Base-by-base conservation (phyloP, 1,284 basidiomycete genomes). In the Boletus smithii region DNA sequence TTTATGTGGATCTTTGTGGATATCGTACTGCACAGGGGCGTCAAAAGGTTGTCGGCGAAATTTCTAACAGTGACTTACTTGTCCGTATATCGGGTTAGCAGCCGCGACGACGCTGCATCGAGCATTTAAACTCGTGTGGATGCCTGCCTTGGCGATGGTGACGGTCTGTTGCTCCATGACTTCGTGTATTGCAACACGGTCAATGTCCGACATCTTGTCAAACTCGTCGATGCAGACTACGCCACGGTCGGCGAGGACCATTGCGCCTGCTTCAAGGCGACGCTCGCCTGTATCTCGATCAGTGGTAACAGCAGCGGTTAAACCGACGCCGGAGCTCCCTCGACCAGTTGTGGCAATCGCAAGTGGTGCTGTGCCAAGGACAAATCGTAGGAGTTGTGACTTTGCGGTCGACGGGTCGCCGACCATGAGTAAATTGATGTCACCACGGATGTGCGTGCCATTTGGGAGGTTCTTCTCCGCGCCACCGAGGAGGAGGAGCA, bases 91-190 rank as follows among this genome's bases (percentile, higher is more conserved):
- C 1, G 97, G 97, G 70, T 99, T 99, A 36, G 97, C 97, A 23
- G 97, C 97, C 7, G 97, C 97, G 38, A 99, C 85, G 30, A 99
- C 97, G 58, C 92, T 97, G 70, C 95, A 99, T 33, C 97, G 82
- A 4, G 97, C 97, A 69, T 99, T 99, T 57, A 99, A 77, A 60
- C 90, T 95, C 1, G 97, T 99, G 69, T 98, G 95, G 57, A 99
- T 99, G 53, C 97, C 97, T 10, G 97, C 97, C 66, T 99, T 99
- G 50, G 97, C 97, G 57, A 99, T 99, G 1, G 97, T 98, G 44
- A 99, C 95, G 0, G 97, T 99, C 68, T 98, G 95, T 69, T 97
- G 93, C 68, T 99, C 95, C 97, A 99, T 99, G 62, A 98, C 97
- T 83, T 99, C 97, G 72, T 99, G 97, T 59, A 99, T 99, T 24